Evolutionary conservation across 805 yeast genomes (phyloP).

Genomic region (Sporopachydermia lactativora): DNA sequence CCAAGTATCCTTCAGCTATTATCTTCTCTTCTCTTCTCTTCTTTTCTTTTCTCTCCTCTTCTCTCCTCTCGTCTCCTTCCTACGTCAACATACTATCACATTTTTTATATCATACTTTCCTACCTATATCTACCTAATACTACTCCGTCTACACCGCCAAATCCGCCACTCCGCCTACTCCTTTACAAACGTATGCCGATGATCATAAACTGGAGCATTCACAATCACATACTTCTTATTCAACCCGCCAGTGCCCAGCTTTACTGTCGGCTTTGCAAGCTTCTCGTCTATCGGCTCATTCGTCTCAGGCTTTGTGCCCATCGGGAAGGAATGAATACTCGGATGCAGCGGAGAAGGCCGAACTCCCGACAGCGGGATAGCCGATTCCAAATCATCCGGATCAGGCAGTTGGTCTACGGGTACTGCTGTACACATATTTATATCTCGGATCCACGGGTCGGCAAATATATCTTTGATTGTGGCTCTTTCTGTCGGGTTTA

Average conservation of each 20-base stretch:
- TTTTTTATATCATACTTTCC: too few species aligned
- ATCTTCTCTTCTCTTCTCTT: too few species aligned
- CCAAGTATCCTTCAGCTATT: too few species aligned
- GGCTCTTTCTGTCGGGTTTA: conserved; percentile 45
- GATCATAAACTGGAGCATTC: not conserved
- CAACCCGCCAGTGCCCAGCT: conserved; percentile 1
- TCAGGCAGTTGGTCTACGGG: conserved; percentile 60
- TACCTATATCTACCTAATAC: too few species aligned
- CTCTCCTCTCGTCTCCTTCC: too few species aligned
- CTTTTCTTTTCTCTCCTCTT: too few species aligned
- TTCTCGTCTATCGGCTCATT: not conserved
- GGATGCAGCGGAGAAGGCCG: not conserved
- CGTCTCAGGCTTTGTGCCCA: not conserved
- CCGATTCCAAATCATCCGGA: conserved; percentile 55
- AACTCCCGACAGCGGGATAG: conserved; percentile 17
- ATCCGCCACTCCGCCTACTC: too few species aligned
- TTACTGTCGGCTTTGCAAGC: not conserved
- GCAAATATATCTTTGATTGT: conserved; percentile 39
- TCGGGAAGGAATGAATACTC: not conserved
- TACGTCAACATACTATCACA: too few species aligned
- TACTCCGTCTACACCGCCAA: too few species aligned
- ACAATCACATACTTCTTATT: not conserved
- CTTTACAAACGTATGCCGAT: conserved; percentile 1
- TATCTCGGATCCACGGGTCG: conserved; percentile 43
- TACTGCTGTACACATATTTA: conserved; percentile 35